These are phyloP conservation scores for Calvatia gigantea DNA, from an alignment of 768 basidiomycete genomes.

Conservation along the genomic window DNA sequence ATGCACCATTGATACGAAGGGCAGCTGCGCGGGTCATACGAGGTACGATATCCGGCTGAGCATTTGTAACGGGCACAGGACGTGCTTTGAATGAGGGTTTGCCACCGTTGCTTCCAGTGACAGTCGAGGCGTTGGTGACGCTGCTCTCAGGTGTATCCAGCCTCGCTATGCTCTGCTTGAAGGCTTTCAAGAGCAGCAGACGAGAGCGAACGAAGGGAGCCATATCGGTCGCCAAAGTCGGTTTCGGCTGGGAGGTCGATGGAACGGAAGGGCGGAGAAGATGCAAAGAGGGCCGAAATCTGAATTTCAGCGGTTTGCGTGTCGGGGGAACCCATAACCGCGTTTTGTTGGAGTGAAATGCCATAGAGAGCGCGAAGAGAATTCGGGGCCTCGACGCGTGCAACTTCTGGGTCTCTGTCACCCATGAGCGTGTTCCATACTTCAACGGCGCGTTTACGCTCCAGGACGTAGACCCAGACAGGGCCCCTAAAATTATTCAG, in stretches of 20 bases:
- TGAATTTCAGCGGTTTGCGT: slow-evolving; percentile 70
- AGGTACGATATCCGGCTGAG: slow-evolving; percentile 67
- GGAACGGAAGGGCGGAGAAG: slow-evolving; percentile 77
- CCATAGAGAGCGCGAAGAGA: slow-evolving; percentile 75
- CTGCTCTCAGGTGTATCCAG: slow-evolving; percentile 40
- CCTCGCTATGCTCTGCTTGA: slow-evolving; percentile 38
- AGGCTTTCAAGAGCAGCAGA: slow-evolving; percentile 40
- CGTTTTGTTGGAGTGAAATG: slow-evolving; percentile 51
- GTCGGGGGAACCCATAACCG: slow-evolving; percentile 70
- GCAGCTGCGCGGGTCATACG: slow-evolving; percentile 74
- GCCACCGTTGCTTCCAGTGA: slow-evolving; percentile 40
- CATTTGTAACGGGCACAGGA: slow-evolving; percentile 56
- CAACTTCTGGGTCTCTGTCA: slow-evolving; percentile 54
- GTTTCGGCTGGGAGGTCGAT: slow-evolving; percentile 51
- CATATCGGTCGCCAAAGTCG: slow-evolving; percentile 26
- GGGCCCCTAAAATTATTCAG: slow-evolving; percentile 52
- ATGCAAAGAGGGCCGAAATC: slow-evolving; percentile 74
- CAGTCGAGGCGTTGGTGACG: slow-evolving; percentile 39
- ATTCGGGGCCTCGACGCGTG: slow-evolving; percentile 50
- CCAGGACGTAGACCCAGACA: slow-evolving; percentile 91
- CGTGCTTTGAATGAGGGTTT: slow-evolving; percentile 65
- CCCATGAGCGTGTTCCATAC: slow-evolving; percentile 80
- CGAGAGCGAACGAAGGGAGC: slow-evolving; percentile 40
- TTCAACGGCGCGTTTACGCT: slow-evolving; percentile 76
- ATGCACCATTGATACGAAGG: slow-evolving; percentile 57